phyloP scores from a whole-genome alignment of 176 grass and related monocot genomes.

The Tuctoria greenei region DNA sequence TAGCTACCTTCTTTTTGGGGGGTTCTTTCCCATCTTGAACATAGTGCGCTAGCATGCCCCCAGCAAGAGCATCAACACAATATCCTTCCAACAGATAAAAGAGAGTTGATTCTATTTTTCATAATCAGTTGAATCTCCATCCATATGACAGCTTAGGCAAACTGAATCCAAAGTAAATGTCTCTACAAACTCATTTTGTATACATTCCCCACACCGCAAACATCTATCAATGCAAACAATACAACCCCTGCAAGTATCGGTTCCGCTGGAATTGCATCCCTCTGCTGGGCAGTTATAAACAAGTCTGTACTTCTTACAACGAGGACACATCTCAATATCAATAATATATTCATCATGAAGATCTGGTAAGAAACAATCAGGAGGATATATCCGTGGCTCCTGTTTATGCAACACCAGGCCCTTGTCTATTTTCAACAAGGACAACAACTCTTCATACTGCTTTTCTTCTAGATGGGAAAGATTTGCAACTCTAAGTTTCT shows the following conservation, averaged over 20 bases:
- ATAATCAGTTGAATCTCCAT: background rate
- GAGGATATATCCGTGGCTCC: slow-evolving; percentile 54
- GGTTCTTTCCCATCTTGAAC: slow-evolving; percentile 16
- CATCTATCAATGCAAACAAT: slow-evolving; percentile 74
- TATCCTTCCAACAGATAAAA: slow-evolving; percentile 34
- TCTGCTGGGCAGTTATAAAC: slow-evolving; percentile 81
- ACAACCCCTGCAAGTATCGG: slow-evolving; percentile 62
- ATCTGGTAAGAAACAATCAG: slow-evolving; percentile 39
- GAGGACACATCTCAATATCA: slow-evolving; percentile 82
- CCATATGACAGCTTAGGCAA: slow-evolving; percentile 53
- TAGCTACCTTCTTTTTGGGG: background rate
- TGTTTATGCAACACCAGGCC: slow-evolving; percentile 26
- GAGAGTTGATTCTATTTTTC: slow-evolving; percentile 32
- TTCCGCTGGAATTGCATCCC: slow-evolving; percentile 43
- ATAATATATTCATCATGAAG: slow-evolving; percentile 59
- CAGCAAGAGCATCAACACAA: background rate
- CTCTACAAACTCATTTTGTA: slow-evolving; percentile 58
- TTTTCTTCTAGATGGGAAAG: slow-evolving; percentile 53
- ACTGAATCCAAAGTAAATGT: slow-evolving; percentile 62
- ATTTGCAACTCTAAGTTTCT: slow-evolving; percentile 61
- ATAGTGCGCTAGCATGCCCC: slow-evolving; percentile 1
- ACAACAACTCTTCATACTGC: slow-evolving; percentile 60
- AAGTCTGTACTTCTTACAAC: slow-evolving; percentile 68
- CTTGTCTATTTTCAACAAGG: slow-evolving; percentile 55
- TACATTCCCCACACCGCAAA: slow-evolving; percentile 68